Conservation (phyloP, 331 rosid species). For the Rosa hybrid region DNA sequence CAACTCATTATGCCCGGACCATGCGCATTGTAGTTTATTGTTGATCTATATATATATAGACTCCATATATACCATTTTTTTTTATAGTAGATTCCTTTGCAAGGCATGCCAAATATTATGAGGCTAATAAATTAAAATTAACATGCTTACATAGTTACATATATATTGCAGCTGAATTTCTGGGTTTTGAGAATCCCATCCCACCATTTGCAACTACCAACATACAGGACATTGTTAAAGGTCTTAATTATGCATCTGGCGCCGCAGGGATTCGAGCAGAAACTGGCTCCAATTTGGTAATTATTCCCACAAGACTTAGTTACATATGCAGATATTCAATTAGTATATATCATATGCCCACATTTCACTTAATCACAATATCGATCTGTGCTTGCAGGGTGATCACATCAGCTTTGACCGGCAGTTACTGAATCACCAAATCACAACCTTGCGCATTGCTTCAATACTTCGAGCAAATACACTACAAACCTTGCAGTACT, state of each 20-base stretch:
- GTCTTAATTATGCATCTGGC: conserved; percentile 64
- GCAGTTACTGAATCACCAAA: conserved; percentile 45
- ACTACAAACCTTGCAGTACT: not conserved
- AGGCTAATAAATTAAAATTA: no score
- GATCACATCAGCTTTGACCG: conserved; percentile 24
- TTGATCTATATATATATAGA: no score
- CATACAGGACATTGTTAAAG: conserved; percentile 11
- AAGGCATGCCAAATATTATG: not conserved
- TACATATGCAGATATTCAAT: not conserved
- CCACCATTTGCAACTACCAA: conserved; percentile 23
- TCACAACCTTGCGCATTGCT: conserved; percentile 24
- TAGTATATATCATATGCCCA: not conserved
- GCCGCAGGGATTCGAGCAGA: conserved; percentile 54
- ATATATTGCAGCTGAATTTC: conserved; percentile 22
- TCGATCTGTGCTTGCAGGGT: conserved; percentile 42
- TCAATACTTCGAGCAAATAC: conserved; percentile 14
- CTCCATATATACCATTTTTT: not conserved
- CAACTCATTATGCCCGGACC: no score
- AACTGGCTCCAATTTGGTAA: conserved; percentile 35
- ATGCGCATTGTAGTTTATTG: no score
- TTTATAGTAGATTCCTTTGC: no score
- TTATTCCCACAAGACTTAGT: not conserved
- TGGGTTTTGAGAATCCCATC: conserved; percentile 32
- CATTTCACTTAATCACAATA: not conserved
- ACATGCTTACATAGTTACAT: not conserved